These are phyloP conservation scores for Fusarium veterinarium DNA, from an alignment of 2,329 filamentous ascomycete species.

Conservation along the genomic window DNA sequence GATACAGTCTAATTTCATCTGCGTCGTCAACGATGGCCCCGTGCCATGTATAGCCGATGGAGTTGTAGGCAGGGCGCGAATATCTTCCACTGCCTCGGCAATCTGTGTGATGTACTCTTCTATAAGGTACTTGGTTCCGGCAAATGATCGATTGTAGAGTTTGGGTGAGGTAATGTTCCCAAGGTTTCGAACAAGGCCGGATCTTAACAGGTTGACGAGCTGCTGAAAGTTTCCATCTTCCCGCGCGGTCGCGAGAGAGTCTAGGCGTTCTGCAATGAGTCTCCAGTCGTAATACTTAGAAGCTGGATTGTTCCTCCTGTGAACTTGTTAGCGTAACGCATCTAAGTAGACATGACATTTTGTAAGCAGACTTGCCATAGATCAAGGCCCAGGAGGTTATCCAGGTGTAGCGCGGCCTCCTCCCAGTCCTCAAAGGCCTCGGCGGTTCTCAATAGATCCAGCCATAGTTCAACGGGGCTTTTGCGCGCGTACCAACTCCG, in stretches of 20 bases:
- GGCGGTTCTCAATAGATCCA: conserved; percentile 73
- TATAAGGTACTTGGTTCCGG: conserved; percentile 89
- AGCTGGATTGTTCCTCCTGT: conserved; percentile 82
- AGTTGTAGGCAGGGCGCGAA: conserved; percentile 73
- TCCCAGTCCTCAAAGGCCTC: conserved; percentile 87
- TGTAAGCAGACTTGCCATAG: conserved; percentile 69
- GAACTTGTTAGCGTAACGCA: conserved; percentile 17
- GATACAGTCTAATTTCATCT: conserved; percentile 86
- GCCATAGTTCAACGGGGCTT: conserved; percentile 72
- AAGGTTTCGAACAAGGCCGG: conserved; percentile 84
- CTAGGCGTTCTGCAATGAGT: conserved; percentile 81
- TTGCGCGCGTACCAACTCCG: conserved; percentile 74
- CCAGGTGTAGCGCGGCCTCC: conserved; percentile 83
- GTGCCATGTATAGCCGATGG: conserved; percentile 53
- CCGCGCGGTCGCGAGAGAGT: conserved; percentile 75
- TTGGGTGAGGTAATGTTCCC: conserved; percentile 87
- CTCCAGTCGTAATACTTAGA: conserved; percentile 88
- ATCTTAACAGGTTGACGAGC: conserved; percentile 82
- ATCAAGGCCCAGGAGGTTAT: conserved; percentile 83
- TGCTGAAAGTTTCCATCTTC: conserved; percentile 78
- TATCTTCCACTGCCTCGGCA: conserved; percentile 81
- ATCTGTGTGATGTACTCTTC: conserved; percentile 91
- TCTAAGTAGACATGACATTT: neutral
- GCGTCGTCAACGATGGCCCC: conserved; percentile 67
- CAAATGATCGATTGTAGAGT: conserved; percentile 86